Base-by-base conservation (phyloP, 768 basidiomycete genomes). In the Cystobasidium onofrii region DNA sequence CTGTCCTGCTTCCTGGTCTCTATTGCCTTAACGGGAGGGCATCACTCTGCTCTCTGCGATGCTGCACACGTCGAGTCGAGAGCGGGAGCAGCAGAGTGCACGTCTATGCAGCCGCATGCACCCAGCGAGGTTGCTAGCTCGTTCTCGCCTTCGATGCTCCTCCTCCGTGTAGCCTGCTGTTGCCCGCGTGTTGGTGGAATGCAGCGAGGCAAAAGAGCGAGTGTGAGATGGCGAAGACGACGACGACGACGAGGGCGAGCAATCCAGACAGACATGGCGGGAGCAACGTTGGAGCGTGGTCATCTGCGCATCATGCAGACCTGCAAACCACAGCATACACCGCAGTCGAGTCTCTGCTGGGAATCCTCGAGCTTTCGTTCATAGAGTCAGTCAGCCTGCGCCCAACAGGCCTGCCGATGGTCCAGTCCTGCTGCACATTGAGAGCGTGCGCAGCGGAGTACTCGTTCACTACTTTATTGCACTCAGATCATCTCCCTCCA, bases 1-100 rank as follows among this genome's bases (percentile, higher is more conserved):
- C 54, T 55, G 31, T 39, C 25, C 31, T 27, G 9, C 36, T 31
- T 31, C 31, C 6, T 63, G 6, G 4, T 31, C 25, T 63, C 33
- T 64, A 6, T 39, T 44, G 63, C 63, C 43, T 64, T 44, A 31
- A 31, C 63, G 63, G 36, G 36, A 44, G 57, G 25, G 57, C 31
- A 61, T 64, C 10, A 36, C 33, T 25, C 63, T 64, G 34, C 18
- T 20, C 18, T 25, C 41, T 34, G 12, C 63, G 36, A 4, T 64
- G 9, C 23, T 20, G 17, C 33, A 15, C 57, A 29, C 29, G 33
- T 20, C 12, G 12, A 6, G 20, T 20, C 4, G 6, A 27, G 57
- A 25, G 9, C n/a, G 6, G 17, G 23, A 27, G 15, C 15, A 7
- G 57, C 29, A 60, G 17, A 6, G 18, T 50, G 18, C 46, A n/a